phyloP scores from a whole-genome alignment of 768 basidiomycete genomes.

The Podaxis mareebaensis region DNA sequence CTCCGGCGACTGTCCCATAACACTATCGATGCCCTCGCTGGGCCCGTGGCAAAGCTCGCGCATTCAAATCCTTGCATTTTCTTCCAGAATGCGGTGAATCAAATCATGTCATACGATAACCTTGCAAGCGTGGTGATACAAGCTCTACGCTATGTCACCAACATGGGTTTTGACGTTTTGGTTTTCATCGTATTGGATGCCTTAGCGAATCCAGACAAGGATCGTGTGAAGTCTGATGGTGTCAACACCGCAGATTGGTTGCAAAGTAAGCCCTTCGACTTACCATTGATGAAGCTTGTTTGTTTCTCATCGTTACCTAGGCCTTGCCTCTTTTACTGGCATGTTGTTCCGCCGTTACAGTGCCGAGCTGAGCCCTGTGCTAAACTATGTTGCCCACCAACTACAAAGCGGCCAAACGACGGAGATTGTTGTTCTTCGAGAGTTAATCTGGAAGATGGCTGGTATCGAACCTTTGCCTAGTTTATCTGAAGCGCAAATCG shows the following conservation, averaged over 20 bases:
- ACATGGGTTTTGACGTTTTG: conserved; percentile 93
- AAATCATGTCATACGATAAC: conserved; percentile 97
- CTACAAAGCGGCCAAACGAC: conserved; percentile 79
- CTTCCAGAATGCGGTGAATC: conserved; percentile 86
- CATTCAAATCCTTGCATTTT: conserved; percentile 94
- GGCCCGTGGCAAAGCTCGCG: conserved; percentile 88
- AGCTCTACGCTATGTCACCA: conserved; percentile 83
- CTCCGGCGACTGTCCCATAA: conserved; percentile 84
- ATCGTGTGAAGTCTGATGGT: conserved; percentile 87
- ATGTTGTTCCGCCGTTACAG: conserved; percentile 88
- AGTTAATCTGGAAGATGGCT: conserved; percentile 94
- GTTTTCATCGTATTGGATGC: conserved; percentile 87
- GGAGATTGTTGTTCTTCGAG: conserved; percentile 89
- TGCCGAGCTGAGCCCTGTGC: conserved; percentile 78
- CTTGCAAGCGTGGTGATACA: conserved; percentile 88
- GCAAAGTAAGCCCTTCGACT: conserved; percentile 64
- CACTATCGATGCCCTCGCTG: conserved; percentile 81
- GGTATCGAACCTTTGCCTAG: conserved; percentile 90
- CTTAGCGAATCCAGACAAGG: conserved; percentile 78
- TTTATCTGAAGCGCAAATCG: conserved; percentile 84
- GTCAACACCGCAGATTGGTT: conserved; percentile 91
- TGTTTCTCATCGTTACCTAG: conserved; percentile 39
- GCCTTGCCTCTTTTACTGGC: conserved; percentile 90
- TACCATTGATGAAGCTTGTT: background rate
- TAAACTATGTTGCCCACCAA: conserved; percentile 92